phyloP scores from a whole-genome alignment of 2,329 filamentous ascomycete species.

The Ampelomyces quisqualis region DNA sequence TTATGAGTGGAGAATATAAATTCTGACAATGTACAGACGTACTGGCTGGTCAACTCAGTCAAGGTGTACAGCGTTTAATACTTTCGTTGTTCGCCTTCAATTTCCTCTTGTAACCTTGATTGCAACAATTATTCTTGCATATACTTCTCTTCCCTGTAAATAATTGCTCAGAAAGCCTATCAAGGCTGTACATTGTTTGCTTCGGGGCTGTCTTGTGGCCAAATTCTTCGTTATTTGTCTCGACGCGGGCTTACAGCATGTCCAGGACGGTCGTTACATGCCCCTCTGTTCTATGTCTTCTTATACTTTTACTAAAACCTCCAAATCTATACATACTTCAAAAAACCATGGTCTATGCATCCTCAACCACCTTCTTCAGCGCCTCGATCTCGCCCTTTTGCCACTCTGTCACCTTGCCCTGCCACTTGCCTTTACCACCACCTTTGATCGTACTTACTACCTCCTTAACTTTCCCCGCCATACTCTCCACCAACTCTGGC shows the following conservation, averaged over 20 bases:
- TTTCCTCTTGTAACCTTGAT: too few relatives aligned
- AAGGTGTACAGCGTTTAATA: constrained; percentile 41
- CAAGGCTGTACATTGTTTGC: too few relatives aligned
- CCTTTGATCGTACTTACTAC: constrained; percentile 31
- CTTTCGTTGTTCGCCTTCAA: too few relatives aligned
- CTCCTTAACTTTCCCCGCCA: constrained; percentile 28
- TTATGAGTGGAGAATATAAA: rapidly evolving
- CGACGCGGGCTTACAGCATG: background rate
- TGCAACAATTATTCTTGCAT: too few relatives aligned
- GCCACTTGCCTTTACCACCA: constrained; percentile 40
- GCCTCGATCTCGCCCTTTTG: constrained; percentile 36
- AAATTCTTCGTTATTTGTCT: background rate
- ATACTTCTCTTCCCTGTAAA: too few relatives aligned
- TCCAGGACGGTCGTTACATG: background rate
- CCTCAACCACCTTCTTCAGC: constrained; percentile 22
- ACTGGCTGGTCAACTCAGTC: constrained; percentile 45
- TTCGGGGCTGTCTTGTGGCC: too few relatives aligned
- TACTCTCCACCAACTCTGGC: constrained; percentile 24
- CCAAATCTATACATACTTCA: background rate
- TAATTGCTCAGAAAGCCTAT: too few relatives aligned
- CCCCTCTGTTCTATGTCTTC: background rate
- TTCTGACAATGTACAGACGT: constrained; percentile 27
- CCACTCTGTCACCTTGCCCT: constrained; percentile 38
- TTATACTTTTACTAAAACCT: too few relatives aligned
- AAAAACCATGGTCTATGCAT: constrained; percentile 4